Conservation (phyloP, 2,329 filamentous ascomycete genomes). For the Venturia pyrina region DNA sequence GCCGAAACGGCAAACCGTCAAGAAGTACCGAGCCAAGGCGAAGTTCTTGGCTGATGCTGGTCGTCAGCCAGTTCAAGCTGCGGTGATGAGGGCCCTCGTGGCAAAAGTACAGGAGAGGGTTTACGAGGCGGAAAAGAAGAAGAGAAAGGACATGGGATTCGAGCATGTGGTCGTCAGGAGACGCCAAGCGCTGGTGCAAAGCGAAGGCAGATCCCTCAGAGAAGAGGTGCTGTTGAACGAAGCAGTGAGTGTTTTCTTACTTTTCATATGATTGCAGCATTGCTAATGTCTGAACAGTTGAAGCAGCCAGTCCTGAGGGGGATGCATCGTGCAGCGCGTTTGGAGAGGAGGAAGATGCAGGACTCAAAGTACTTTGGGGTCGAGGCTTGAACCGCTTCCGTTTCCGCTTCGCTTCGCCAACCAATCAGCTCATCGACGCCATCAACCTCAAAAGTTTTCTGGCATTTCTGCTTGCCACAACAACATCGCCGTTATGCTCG, state of each 20-base stretch:
- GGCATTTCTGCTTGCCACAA: background rate
- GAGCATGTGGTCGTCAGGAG: background rate
- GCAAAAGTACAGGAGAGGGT: background rate
- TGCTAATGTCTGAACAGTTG: background rate
- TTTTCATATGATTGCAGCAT: background rate
- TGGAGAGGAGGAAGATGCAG: background rate
- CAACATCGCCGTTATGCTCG: slow-evolving; percentile 31
- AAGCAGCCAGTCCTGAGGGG: background rate
- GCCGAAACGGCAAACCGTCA: background rate
- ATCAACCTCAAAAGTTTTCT: background rate
- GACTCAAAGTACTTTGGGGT: background rate
- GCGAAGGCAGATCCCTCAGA: background rate
- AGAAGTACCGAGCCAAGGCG: background rate
- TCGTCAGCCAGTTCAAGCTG: background rate
- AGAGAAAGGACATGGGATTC: background rate
- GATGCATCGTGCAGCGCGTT: background rate
- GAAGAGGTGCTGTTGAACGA: background rate
- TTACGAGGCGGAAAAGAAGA: background rate
- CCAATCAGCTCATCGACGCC: background rate
- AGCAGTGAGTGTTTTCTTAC: background rate
- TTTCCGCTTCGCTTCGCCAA: background rate
- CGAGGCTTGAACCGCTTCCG: background rate
- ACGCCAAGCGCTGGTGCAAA: background rate
- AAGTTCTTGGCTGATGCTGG: background rate
- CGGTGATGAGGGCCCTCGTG: background rate